Evolutionary conservation across 2,329 filamentous ascomycete species (phyloP), one percentile per base, ranked within the genome.

Genomic region (Aureobasidium leucospermi): DNA sequence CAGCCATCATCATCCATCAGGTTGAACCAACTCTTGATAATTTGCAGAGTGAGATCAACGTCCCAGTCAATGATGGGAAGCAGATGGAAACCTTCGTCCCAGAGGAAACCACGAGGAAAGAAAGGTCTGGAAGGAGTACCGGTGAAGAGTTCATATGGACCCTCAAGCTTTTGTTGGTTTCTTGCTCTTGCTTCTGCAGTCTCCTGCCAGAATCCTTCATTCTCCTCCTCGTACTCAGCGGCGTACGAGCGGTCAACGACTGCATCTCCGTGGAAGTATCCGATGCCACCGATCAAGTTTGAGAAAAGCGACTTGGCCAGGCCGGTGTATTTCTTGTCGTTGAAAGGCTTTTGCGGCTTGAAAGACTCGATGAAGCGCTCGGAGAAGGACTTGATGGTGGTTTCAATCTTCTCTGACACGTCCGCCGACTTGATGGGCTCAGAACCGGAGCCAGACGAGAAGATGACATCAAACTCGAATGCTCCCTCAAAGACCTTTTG

Each of bases 11-110:
- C 88, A 65, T 99, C 94, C 83, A 97, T 96, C 16, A 96, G 83
- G 64, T 87, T 90, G 76, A 95, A 95, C 94, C 94, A 99, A 74
- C 90, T 96, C 75, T 88, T 89, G 63, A 97, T 83, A 64, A 99
- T 90, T 63, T 96, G 90, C 52, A 86, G 78, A 0, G 89, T 86
- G 55, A 97, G 81, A 69, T 96, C 92, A 56, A 91, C 84, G 70
- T 99, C 94, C 89, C 92, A 99, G 65, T 99, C 93, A 19, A 90
- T 82, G 58, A 99, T 86, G 1, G 92, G 92, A 49, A 96, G 78
- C 38, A 99, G 79, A 69, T 99, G 94, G 75, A 97, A 99, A 0
- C 94, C 94, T 73, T 99, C 94, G 67, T 99, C 94, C 94, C 94
- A 99, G 4, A 97, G 80, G 72, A 99, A 99, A 0, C 94, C 94